Conservation (phyloP, 202 grass and related monocot species). For the Thinopyrum obtusiflorum region DNA sequence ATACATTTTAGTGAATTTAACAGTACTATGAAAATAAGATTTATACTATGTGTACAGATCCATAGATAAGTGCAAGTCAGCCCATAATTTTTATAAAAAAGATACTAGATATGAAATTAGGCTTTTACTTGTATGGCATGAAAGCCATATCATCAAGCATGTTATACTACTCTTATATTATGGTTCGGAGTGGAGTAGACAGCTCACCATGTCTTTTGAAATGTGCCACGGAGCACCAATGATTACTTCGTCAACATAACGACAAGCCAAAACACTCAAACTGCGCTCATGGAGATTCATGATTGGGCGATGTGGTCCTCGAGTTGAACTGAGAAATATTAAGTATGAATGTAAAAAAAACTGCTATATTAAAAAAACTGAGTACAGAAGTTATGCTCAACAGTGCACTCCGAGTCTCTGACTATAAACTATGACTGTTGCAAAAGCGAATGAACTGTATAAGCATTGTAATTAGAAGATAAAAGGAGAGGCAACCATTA, state of each 20-base stretch:
- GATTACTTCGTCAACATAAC: constrained; percentile 99
- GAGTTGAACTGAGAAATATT: constrained; percentile 63
- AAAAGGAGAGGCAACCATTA: not conserved
- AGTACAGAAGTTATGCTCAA: not conserved
- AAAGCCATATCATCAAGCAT: constrained; percentile 7
- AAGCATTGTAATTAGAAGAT: not conserved
- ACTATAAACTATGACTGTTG: not conserved
- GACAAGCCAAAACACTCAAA: constrained; percentile 95
- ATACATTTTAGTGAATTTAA: not conserved
- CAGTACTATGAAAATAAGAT: not conserved
- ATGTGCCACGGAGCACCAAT: constrained; percentile 91
- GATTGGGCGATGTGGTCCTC: constrained; percentile 90
- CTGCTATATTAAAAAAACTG: not conserved
- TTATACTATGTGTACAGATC: not conserved
- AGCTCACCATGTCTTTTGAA: constrained; percentile 87
- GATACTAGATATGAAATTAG: not conserved
- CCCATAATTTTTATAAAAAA: not conserved
- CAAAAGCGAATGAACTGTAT: constrained; percentile 19
- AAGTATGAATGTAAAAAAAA: constrained; percentile 20
- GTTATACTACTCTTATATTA: not conserved
- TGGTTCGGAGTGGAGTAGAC: not conserved
- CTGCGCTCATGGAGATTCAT: constrained; percentile 98
- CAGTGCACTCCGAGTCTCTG: constrained; percentile 1
- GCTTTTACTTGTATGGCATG: not conserved
- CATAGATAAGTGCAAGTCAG: not conserved